Base-by-base conservation (phyloP, 1,284 basidiomycete genomes). In the Ustilago shanxiensis region DNA sequence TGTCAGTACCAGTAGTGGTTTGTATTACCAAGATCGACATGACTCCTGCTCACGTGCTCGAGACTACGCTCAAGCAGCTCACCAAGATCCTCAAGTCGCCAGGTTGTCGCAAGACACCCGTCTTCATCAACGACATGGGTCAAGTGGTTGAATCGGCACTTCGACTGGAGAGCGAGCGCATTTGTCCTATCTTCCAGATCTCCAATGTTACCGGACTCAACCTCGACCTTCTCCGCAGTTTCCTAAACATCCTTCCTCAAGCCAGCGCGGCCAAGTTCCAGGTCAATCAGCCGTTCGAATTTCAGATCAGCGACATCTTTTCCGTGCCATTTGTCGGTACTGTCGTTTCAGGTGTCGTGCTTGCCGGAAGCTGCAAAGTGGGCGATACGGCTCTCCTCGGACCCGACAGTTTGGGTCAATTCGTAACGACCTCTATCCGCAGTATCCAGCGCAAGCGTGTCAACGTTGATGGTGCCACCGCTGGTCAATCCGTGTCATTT, bases 11-110 rank as follows among this genome's bases (percentile, higher is more conserved):
- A 1, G 92, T 99, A 37, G 91, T 95, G 5, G 93, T 97, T 29
- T 95, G 94, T 86, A 92, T 98, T 58, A 98, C 95, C 16, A 98
- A 98, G 93, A 93, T 96, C 83, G 97, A 99, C 86, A 98, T 98
- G 96, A 98, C 95, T 0, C 96, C 96, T 1, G 89, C 92, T 16
- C 94, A 97, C 76, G 92, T 97, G 37, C 89, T 95, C 52, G 91
- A 91, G 44, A 92, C 96, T 85, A 98, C 96, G 0, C 89, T 95
- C 65, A 94, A 93, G 84, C 95, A 98, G 88, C 92, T 98, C 1
- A 90, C 91, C 31, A 98, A 98, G 88, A 95, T 98, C 37, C 88
- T 99, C 66, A 93, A 91, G 86, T 95, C 93, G 79, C 96, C 95
- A 9, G 96, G 96, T 8, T 98, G 96, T 88, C 77, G 84, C 37